Base-by-base conservation (phyloP, 2,329 filamentous ascomycete species). In the Colletotrichum chlorophyti region DNA sequence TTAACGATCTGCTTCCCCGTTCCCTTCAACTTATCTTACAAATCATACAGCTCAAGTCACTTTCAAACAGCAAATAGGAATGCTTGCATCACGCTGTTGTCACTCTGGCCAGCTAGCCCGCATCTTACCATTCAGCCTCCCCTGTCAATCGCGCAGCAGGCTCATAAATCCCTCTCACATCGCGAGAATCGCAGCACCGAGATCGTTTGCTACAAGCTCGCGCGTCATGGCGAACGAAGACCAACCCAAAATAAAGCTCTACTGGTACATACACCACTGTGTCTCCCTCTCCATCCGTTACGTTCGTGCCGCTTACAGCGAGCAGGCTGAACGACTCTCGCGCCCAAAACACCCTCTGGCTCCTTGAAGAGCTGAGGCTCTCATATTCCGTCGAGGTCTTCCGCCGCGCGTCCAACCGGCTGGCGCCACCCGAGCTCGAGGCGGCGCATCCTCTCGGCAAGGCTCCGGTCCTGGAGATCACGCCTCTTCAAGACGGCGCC, bases 271-370 rank as follows among this genome's bases (percentile, higher is more conserved):
- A n/a, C n/a, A n/a, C n/a, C n/a, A n/a, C n/a, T n/a, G n/a, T n/a
- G 7, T 24, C 15, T 12, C 29, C 10, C 11, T n/a, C n/a, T n/a
- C n/a, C n/a, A n/a, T n/a, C n/a, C n/a, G n/a, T n/a, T n/a, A n/a
- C n/a, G n/a, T n/a, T n/a, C n/a, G n/a, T n/a, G n/a, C n/a, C n/a
- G n/a, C n/a, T n/a, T n/a, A n/a, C n/a, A n/a, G n/a, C n/a, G n/a
- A n/a, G n/a, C 64, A 96, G 92, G 92, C 89, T 96, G 55, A 85
- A 94, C 66, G 80, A 89, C 65, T 96, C 92, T 53, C 90, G 93
- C 65, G 86, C 91, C 11, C 91, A 96, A 73, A 87, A 91, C 61
- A 89, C 93, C 55, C 78, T 95, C 40, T 96, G 91, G 91, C 86
- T 96, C 6, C 83, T 96, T 42, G 91, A 95, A 71, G 91, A 94